Evolutionary conservation across 2,329 filamentous ascomycete species (phyloP).

Genomic region (Meredithiella fracta): DNA sequence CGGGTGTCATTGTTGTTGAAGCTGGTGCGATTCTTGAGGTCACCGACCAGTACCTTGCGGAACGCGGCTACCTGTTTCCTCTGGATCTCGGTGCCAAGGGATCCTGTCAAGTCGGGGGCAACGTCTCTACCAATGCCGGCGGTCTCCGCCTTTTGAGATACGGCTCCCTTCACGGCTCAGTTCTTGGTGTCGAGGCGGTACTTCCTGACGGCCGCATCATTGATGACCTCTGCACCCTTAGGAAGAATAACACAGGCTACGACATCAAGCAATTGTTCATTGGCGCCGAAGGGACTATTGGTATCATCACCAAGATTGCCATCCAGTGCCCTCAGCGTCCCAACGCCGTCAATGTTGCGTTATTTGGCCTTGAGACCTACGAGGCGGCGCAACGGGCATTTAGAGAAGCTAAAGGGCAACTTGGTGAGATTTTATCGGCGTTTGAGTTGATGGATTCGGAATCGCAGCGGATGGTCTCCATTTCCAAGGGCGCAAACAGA

Average conservation of each 20-base stretch:
- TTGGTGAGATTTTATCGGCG: conserved; percentile 88
- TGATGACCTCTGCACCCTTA: conserved; percentile 69
- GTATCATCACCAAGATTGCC: conserved; percentile 79
- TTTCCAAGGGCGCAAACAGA: conserved; percentile 57
- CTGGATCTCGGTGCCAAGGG: conserved; percentile 96
- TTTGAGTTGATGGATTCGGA: conserved; percentile 93
- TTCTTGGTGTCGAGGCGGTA: conserved; percentile 84
- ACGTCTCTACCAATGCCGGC: conserved; percentile 89
- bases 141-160: conserved; percentile 81
- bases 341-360: conserved; percentile 82
- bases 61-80: conserved; percentile 78
- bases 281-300: conserved; percentile 85
- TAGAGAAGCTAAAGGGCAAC: conserved; percentile 71
- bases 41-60: conserved; percentile 70
- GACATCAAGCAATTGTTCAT: conserved; percentile 96
- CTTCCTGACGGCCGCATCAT: conserved; percentile 85
- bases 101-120: conserved; percentile 90
- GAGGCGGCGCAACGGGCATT: conserved; percentile 79
- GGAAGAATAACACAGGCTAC: conserved; percentile 98
- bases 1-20: conserved; percentile 76
- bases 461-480: conserved; percentile 61
- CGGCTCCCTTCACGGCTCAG: conserved; percentile 82
- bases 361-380: conserved; percentile 80
- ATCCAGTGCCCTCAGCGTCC: conserved; percentile 79
- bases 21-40: conserved; percentile 82